Evolutionary conservation across 345 rosid species (phyloP).

Genomic region (Eucalyptus cloeziana): DNA sequence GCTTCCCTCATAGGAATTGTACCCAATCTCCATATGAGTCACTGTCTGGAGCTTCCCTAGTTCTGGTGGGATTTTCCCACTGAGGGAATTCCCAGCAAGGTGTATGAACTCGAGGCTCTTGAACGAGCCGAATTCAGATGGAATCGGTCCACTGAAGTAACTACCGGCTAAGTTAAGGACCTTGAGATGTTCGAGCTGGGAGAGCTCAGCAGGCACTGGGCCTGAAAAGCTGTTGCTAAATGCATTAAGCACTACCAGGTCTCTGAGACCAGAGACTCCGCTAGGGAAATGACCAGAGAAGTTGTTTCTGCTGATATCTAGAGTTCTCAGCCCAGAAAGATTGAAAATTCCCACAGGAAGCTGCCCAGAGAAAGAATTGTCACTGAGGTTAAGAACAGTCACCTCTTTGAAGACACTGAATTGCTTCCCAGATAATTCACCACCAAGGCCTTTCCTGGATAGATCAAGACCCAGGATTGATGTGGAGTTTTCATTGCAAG

Average conservation of each 20-base stretch:
- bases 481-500: conserved; percentile 53
- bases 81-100: conserved; percentile 64
- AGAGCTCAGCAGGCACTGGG: conserved; percentile 44
- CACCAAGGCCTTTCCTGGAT: conserved; percentile 53
- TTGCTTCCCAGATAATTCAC: conserved; percentile 35
- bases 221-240: conserved; percentile 92
- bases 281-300: conserved; percentile 60
- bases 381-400: conserved; percentile 67
- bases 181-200: conserved; percentile 44
- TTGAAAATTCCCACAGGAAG: conserved; percentile 51
- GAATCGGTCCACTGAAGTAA: conserved; percentile 80
- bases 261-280: conserved; percentile 29
- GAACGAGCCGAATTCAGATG: conserved; percentile 60
- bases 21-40: conserved; percentile 93
- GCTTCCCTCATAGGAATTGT: conserved; percentile 60
- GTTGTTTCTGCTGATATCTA: conserved; percentile 83
- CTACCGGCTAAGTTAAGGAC: conserved; percentile 85
- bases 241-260: conserved; percentile 53
- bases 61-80: conserved; percentile 57
- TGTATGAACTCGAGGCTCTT: conserved; percentile 66
- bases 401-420: conserved; percentile 56
- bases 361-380: conserved; percentile 61
- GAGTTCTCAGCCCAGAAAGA: conserved; percentile 38
- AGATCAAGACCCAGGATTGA: conserved; percentile 47
- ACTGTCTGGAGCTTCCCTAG: conserved; percentile 54